These are phyloP conservation scores for Cytospora piceae DNA, from an alignment of 2,329 filamentous ascomycete species.

Conservation along the genomic window DNA sequence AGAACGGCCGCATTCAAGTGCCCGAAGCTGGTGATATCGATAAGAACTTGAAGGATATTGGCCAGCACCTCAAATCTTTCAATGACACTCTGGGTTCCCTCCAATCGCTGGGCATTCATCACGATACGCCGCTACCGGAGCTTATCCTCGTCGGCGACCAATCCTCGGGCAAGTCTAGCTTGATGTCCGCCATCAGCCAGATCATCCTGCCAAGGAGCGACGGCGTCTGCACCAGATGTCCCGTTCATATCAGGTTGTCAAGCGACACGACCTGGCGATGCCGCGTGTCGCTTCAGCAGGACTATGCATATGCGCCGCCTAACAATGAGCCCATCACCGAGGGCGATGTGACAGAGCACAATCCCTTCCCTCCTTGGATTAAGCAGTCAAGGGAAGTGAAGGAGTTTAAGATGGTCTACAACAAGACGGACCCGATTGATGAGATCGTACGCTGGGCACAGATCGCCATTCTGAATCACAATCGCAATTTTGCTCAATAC, in stretches of 20 bases:
- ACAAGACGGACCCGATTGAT: slow-evolving; percentile 68
- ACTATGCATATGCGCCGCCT: slow-evolving; percentile 61
- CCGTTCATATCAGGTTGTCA: slow-evolving; percentile 76
- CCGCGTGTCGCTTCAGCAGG: slow-evolving; percentile 65
- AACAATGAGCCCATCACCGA: slow-evolving; percentile 45
- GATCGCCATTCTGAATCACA: slow-evolving; percentile 73
- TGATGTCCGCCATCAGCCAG: slow-evolving; percentile 67
- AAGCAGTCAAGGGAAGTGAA: slow-evolving; percentile 51
- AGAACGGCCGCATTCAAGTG: slow-evolving; percentile 1
- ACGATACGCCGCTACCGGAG: slow-evolving; percentile 72
- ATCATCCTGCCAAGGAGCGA: slow-evolving; percentile 72
- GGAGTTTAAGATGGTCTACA: slow-evolving; percentile 66
- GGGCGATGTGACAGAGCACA: slow-evolving; percentile 51
- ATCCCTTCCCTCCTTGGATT: slow-evolving; percentile 70
- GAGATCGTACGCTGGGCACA: slow-evolving; percentile 75
- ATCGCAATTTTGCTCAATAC: slow-evolving; percentile 54
- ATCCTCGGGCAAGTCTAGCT: slow-evolving; percentile 77
- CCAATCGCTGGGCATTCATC: slow-evolving; percentile 72
- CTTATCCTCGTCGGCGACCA: slow-evolving; percentile 86
- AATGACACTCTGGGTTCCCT: slow-evolving; percentile 71
- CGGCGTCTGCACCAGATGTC: slow-evolving; percentile 79
- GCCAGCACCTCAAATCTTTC: slow-evolving; percentile 64
- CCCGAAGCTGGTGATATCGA: slow-evolving; percentile 36
- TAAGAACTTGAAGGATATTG: slow-evolving; percentile 56
- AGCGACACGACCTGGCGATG: slow-evolving; percentile 68